Base-by-base conservation (phyloP, 1,284 basidiomycete species). In the Sporisorium exsertum region DNA sequence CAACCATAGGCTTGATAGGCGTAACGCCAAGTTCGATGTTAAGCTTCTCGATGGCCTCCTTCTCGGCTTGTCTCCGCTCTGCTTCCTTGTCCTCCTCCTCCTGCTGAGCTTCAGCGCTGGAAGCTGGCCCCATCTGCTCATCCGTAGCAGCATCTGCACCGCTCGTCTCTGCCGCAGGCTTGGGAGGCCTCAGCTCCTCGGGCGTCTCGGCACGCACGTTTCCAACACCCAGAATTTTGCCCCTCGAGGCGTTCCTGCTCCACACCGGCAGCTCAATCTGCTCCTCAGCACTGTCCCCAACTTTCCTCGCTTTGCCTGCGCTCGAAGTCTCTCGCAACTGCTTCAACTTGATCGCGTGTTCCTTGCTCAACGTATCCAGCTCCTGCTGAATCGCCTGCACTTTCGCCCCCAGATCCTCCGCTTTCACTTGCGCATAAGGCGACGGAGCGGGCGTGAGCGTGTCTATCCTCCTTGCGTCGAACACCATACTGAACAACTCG, bases 391-490 rank as follows among this genome's bases (percentile, higher is more conserved):
- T 72, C 12, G 37, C 26, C 10, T 54, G 33, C n/a, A 77, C 58
- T 43, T 73, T 64, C 1, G 47, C 42, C 33, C 71, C 45, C 7
- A 84, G 65, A 27, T 79, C 71, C 4, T 66, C 52, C 32, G 49
- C n/a, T 29, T 75, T 61, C 18, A 73, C 66, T 5, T 61, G 46
- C 1, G 77, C 65, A 43, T 84, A 84, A n/a, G 78, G 72, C 33
- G 80, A 79, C 1, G 77, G 65, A 0, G 82, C 77, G 2, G 80
- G 73, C 16, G 59, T 51, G 29, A 83, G 64, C 33, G 67, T 72
- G 51, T 83, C 81, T 26, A 85, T 77, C 40, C 81, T 60, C 32
- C 80, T 62, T 10, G 82, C 77, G 42, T 83, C 84, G 47, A 85
- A 81, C 26, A 85, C 55, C 49, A 68, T 65, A n/a, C 74, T 77